Base-by-base conservation (phyloP, 352 stramenopile species). In the Thraustochytrium striatum region DNA sequence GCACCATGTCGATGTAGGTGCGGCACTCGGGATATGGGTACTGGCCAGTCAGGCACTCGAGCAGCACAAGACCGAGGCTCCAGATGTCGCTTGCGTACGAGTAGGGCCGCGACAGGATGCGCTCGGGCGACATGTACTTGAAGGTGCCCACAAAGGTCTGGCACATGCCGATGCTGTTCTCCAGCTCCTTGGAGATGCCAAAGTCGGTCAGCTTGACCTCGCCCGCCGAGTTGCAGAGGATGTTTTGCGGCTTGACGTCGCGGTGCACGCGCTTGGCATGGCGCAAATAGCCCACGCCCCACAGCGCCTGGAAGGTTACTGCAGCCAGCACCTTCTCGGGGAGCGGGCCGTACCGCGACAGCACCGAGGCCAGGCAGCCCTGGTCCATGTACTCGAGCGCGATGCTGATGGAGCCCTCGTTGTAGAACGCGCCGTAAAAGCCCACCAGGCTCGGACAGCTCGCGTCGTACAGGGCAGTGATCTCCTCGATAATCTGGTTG, bases 201-300 rank as follows among this genome's bases (percentile, higher is more conserved):
- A 98, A 98, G 85, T 99, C 95, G 47, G 92, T 97, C 69, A 99
- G 87, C 85, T 98, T 98, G 5, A 98, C 92, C 69, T 91, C 83
- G 13, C 95, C 95, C 19, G 89, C 84, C 30, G 86, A 90, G 82
- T 97, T 94, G 53, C 98, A 82, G 0, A 98, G 84, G 28, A 98
- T 91, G 84, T 98, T 98, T 28, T 88, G 91, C 44, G 93, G 94
- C 84, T 99, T 99, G 72, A 99, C 94, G 86, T 99, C 95, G 2
- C 95, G 88, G 82, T 99, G 95, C 50, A 98, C 86, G 61, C 88
- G 85, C 57, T 92, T 90, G 85, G 96, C 89, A 65, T 90, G 89
- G 85, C 98, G 95, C 38, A 99, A 86, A 86, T 97, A 98, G 19
- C 85, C 90, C 59, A 99, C 84, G 16, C 93, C 94, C 82, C 91